Base-by-base conservation (phyloP, 306 rosid genomes). In the Hylodesmum podocarpum region DNA sequence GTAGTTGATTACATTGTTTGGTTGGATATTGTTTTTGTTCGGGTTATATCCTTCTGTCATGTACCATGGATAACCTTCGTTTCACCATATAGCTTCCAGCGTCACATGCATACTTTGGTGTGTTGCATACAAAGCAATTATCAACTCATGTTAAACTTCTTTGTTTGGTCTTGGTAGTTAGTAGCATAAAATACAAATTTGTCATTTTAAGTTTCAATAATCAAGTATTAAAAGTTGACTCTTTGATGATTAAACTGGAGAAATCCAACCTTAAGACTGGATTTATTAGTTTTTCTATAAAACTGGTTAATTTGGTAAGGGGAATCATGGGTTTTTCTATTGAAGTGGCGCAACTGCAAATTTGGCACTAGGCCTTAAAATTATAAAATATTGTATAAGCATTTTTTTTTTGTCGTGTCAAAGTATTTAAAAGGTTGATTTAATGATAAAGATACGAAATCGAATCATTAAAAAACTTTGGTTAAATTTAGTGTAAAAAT, bases 21-120 rank as follows among this genome's bases (percentile, higher is more conserved):
- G 67, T 57, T 75, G 70, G 77, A 58, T 66, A 51, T 75, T 79
- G 53, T 53, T 76, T 50, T 47, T 40, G 31, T n/a, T 65, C 3
- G 7, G 34, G 4, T 66, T 64, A 55, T 15, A 49, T 75, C 65
- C 59, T 34, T 59, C 4, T 57, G 70, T 31, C 33, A 24, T 80
- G 58, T 67, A 75, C 77, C 54, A 15, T 75, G 77, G 22, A 25
- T 47, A 7, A 10, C 37, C 37, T 49, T 47, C 50, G 11, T 25
- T 46, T 36, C 70, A 22, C 21, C 33, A 11, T n/a, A 72, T 80
- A 59, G 40, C 43, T 21, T 36, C 28, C n/a, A 14, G 63, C 46
- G 37, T 63, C 46, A 43, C 46, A 13, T 54, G 8, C 7, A 22
- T 16, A 5, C 68, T 73, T 10, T 57, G 57, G 18, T 73, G 18